These are phyloP conservation scores for Aschersonia sp. DNA, from an alignment of 2,329 filamentous ascomycete genomes.

Conservation along the genomic window DNA sequence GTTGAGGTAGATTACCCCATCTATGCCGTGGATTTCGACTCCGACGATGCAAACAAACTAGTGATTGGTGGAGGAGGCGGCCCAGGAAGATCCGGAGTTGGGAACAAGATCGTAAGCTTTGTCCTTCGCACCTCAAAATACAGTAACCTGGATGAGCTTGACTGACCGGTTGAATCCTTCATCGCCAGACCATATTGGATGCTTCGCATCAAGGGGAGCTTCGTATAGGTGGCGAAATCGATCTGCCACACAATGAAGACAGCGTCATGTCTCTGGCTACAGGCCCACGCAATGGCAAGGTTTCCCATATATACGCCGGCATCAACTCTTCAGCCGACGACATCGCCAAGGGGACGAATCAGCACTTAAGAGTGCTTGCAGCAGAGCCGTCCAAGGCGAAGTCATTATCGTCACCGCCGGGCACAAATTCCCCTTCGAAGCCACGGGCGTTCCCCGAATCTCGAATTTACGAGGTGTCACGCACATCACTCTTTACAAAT, in stretches of 20 bases:
- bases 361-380: slow-evolving; percentile 68
- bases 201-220: slow-evolving; percentile 50
- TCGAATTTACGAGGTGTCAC: slow-evolving; percentile 36
- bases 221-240: slow-evolving; percentile 54
- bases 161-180: too few species aligned
- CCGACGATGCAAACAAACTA: slow-evolving; percentile 58
- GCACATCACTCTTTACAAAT: slow-evolving; percentile 36
- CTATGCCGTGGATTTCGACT: slow-evolving; percentile 80
- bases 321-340: slow-evolving; percentile 70
- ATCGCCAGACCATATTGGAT: slow-evolving; percentile 51
- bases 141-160: neutral
- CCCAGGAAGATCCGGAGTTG: slow-evolving; percentile 64
- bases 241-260: slow-evolving; percentile 74
- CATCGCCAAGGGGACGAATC: slow-evolving; percentile 62
- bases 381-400: slow-evolving; percentile 28
- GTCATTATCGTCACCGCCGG: slow-evolving; percentile 14
- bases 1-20: slow-evolving; percentile 67
- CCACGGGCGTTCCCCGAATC: slow-evolving; percentile 9
- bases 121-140: neutral
- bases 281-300: slow-evolving; percentile 43
- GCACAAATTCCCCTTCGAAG: slow-evolving; percentile 7
- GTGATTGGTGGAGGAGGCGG: slow-evolving; percentile 83
- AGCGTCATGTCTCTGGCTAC: slow-evolving; percentile 73
- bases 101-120: slow-evolving; percentile 64
- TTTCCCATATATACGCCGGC: slow-evolving; percentile 50